phyloP scores from a whole-genome alignment of 129 eudicot species.

The Saussurea involucrata region DNA sequence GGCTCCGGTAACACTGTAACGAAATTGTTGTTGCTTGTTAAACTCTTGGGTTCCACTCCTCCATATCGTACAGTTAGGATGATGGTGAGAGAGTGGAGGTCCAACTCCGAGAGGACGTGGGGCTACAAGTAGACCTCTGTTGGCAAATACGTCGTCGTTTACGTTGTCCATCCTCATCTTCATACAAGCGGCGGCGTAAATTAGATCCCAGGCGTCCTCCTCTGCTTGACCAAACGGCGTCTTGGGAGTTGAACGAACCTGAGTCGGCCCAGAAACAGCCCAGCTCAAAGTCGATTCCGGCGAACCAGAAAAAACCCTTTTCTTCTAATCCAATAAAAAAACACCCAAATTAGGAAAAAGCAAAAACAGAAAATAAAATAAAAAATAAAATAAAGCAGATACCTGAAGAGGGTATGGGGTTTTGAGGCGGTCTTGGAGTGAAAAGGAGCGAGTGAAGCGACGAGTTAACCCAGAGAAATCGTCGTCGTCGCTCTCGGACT shows the following conservation, averaged over 20 bases:
- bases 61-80: conserved; percentile 9
- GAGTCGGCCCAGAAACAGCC: conserved; percentile 40
- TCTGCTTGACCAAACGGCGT: conserved; percentile 28
- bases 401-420: conserved; percentile 32
- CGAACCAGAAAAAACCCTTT: conserved; percentile 45
- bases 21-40: conserved; percentile 19
- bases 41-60: conserved; percentile 1
- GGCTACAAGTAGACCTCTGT: conserved; percentile 13
- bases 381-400: not conserved
- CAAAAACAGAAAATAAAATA: not conserved
- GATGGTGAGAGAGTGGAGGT: not conserved
- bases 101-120: conserved; percentile 1
- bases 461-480: conserved; percentile 53
- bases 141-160: conserved; percentile 10
- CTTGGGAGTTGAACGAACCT: conserved; percentile 46
- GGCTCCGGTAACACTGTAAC: conserved; percentile 10
- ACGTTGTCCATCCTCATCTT: conserved; percentile 32
- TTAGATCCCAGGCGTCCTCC: conserved; percentile 46
- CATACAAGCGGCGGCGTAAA: conserved; percentile 47
- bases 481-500: conserved; percentile 53
- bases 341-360: not conserved
- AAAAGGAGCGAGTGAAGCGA: conserved; percentile 43
- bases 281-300: conserved; percentile 68
- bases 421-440: conserved; percentile 23
- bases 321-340: conserved; percentile 12